These are phyloP conservation scores for Ophiostoma sp. DNA, from an alignment of 2,329 filamentous ascomycete genomes.

Conservation along the genomic window DNA sequence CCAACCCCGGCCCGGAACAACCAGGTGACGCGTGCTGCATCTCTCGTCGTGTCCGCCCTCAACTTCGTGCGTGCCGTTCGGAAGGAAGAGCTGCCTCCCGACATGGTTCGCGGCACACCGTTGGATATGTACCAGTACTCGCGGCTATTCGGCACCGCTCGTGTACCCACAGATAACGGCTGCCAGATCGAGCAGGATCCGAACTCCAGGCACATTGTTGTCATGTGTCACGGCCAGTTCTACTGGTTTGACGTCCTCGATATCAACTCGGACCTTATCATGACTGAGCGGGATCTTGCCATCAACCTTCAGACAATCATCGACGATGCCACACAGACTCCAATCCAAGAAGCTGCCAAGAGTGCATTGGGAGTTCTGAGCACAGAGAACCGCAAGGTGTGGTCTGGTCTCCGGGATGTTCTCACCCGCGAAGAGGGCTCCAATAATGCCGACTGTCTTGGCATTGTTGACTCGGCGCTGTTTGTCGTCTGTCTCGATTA, in stretches of 20 bases:
- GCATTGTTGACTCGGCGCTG: conserved; percentile 87
- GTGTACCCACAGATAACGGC: conserved; percentile 88
- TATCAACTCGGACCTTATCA: conserved; percentile 89
- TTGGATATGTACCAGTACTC: conserved; percentile 99
- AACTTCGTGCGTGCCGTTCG: conserved; percentile 90
- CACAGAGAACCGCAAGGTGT: conserved; percentile 93
- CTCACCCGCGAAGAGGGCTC: conserved; percentile 79
- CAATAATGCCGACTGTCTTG: conserved; percentile 93
- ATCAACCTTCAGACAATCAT: conserved; percentile 89
- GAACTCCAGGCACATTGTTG: conserved; percentile 85
- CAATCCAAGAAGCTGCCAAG: conserved; percentile 93
- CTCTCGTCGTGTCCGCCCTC: conserved; percentile 80
- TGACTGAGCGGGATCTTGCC: conserved; percentile 90
- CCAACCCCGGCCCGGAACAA: conserved; percentile 94
- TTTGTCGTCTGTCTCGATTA: conserved; percentile 93
- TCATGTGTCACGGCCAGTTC: conserved; percentile 90
- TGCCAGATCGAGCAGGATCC: conserved; percentile 95
- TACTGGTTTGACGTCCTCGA: conserved; percentile 99
- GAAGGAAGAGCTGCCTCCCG: conserved; percentile 85
- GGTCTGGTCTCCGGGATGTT: conserved; percentile 86
- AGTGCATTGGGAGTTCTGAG: conserved; percentile 87
- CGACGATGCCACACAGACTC: conserved; percentile 81
- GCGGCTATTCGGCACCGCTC: conserved; percentile 85
- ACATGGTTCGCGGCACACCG: conserved; percentile 74
- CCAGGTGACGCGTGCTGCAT: conserved; percentile 90